Evolutionary conservation across 176 grass and related monocot genomes (phyloP).

Genomic region (Bolboschoenus planiculmis): DNA sequence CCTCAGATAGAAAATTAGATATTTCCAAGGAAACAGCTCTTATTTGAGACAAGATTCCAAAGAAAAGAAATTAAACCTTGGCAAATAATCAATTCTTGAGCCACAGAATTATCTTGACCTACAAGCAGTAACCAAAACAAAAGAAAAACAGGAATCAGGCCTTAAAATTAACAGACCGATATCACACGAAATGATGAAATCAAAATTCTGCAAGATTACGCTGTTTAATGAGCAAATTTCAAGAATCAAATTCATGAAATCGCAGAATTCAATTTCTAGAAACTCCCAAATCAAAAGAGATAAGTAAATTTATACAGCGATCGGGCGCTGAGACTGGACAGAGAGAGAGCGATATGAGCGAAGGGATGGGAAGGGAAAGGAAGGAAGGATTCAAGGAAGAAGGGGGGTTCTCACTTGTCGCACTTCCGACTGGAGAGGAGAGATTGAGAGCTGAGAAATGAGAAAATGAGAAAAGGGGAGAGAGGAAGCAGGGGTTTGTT

Average conservation of each 20-base stretch:
- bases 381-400: too few species aligned
- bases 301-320: too few species aligned
- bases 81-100: neutral
- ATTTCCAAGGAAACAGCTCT: neutral
- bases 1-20: neutral
- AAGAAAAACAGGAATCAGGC: neutral
- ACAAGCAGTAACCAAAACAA: neutral
- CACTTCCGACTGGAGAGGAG: too few species aligned
- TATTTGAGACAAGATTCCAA: neutral
- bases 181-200: neutral
- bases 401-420: too few species aligned
- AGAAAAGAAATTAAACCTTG: neutral
- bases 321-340: too few species aligned
- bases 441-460: too few species aligned
- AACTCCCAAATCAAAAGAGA: neutral
- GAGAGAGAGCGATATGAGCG: too few species aligned
- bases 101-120: neutral
- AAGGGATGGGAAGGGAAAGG: too few species aligned
- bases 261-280: neutral
- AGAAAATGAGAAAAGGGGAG: too few species aligned
- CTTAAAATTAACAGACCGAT: neutral
- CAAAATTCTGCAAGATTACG: neutral
- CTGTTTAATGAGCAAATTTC: neutral
- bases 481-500: too few species aligned
- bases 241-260: too few species aligned